Conservation (phyloP, 257 asterid species). For the Echium plantagineum region DNA sequence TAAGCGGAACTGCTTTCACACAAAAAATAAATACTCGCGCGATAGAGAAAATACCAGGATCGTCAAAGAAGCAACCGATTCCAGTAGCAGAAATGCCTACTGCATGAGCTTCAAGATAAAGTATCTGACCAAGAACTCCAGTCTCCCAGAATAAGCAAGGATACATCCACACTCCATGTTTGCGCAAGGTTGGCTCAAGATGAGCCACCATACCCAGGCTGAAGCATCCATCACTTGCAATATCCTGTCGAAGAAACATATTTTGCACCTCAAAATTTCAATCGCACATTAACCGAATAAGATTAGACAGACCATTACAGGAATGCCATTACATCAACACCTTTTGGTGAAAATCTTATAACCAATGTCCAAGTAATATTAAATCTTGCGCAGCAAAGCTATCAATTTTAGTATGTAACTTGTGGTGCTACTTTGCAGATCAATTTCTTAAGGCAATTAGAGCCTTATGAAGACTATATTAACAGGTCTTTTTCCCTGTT, state of each 20-base stretch:
- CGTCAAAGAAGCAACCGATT: constrained; percentile 90
- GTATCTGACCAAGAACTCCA: constrained; percentile 93
- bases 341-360: background rate
- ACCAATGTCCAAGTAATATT: background rate
- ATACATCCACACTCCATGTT: constrained; percentile 78
- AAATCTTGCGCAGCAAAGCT: background rate
- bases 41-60: constrained; percentile 50
- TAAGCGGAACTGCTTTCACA: background rate
- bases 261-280: background rate
- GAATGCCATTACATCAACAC: background rate
- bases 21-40: background rate
- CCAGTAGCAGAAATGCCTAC: constrained; percentile 93
- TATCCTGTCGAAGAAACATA: constrained; percentile 32
- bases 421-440: background rate
- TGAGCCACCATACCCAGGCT: constrained; percentile 94
- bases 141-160: constrained; percentile 95
- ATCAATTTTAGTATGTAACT: background rate
- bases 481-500: background rate
- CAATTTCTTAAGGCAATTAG: background rate
- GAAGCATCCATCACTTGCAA: constrained; percentile 93
- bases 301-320: background rate
- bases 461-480: background rate
- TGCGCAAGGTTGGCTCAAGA: constrained; percentile 52
- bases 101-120: constrained; percentile 89
- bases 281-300: background rate